Percentiles rank a stretch among this genome's conserved stretches.
phyloP scores from a whole-genome alignment of 2,329 filamentous ascomycete genomes.

The Huntiella decipiens region DNA sequence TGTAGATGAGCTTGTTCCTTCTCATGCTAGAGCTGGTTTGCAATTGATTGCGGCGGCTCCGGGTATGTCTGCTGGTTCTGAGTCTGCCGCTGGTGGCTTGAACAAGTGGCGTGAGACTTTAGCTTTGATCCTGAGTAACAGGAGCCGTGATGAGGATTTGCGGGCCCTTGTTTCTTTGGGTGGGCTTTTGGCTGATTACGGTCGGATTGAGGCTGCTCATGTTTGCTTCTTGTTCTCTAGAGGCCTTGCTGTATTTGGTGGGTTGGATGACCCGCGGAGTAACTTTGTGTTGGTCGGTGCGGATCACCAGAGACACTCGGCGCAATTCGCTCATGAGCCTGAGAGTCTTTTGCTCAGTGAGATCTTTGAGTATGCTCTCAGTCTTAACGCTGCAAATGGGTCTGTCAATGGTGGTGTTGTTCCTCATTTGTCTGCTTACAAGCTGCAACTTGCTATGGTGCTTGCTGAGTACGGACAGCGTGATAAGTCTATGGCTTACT shows the following conservation, averaged over 20 bases:
- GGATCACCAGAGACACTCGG: conserved; percentile 53
- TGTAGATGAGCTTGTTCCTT: conserved; percentile 84
- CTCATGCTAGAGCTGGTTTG: conserved; percentile 77
- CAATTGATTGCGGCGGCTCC: conserved; percentile 70
- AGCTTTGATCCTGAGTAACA: conserved; percentile 69
- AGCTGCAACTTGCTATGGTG: conserved; percentile 68
- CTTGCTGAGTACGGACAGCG: conserved; percentile 70
- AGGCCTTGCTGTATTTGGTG: conserved; percentile 51
- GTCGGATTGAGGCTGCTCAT: conserved; percentile 77
- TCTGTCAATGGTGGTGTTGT: conserved; percentile 34
- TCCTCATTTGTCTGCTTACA: conserved; percentile 67
- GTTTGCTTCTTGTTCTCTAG: conserved; percentile 84
- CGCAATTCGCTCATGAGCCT: conserved; percentile 58
- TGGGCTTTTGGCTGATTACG: conserved; percentile 65
- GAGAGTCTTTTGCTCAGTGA: conserved; percentile 90
- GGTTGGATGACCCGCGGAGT: conserved; percentile 60
- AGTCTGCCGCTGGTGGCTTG: conserved; percentile 60
- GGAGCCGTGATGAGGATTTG: conserved; percentile 55
- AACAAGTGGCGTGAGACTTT: conserved; percentile 91
- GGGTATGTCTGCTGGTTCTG: conserved; percentile 26
- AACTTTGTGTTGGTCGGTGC: conserved; percentile 72
- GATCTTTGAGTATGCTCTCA: conserved; percentile 78
- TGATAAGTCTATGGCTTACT: conserved; percentile 76
- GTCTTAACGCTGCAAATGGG: conserved; percentile 39
- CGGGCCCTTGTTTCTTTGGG: conserved; percentile 65